These are phyloP conservation scores for Penicillium sp. DNA, from an alignment of 2,329 filamentous ascomycete genomes.

Conservation along the genomic window DNA sequence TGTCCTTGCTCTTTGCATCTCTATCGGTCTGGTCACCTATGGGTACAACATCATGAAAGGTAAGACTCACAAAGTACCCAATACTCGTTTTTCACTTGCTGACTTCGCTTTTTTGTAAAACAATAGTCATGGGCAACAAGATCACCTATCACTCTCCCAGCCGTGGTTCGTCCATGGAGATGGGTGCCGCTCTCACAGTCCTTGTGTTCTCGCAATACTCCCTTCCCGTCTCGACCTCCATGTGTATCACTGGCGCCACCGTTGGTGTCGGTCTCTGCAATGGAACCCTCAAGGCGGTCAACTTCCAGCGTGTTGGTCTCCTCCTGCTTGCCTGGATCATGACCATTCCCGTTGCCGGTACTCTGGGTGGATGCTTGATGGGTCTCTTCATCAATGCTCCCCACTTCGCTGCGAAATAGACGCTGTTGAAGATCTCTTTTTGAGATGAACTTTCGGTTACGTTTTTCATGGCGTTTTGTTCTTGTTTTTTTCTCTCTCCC, in stretches of 20 bases:
- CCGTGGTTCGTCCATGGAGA: conserved; percentile 65
- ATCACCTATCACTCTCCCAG: conserved; percentile 63
- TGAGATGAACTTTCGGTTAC: neutral
- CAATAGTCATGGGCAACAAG: conserved; percentile 70
- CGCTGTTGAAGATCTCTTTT: neutral
- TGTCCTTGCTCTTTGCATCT: conserved; percentile 59
- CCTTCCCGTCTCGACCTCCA: conserved; percentile 69
- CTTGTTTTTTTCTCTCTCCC: neutral
- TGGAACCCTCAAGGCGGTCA: conserved; percentile 64
- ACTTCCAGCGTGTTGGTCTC: conserved; percentile 66
- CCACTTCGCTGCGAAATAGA: conserved; percentile 38
- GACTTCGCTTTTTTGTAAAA: conserved; percentile 5
- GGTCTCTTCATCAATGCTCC: conserved; percentile 54
- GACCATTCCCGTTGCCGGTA: conserved; percentile 59
- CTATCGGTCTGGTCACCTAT: conserved; percentile 64
- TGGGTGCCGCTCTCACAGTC: conserved; percentile 71
- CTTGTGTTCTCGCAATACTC: conserved; percentile 69
- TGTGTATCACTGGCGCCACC: conserved; percentile 75
- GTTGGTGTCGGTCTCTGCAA: conserved; percentile 75
- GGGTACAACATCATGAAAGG: conserved; percentile 82
- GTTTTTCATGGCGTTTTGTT: neutral
- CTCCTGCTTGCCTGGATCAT: conserved; percentile 62
- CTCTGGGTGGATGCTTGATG: conserved; percentile 50
- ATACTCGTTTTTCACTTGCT: conserved; percentile 6
- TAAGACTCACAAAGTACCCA: conserved; percentile 30